phyloP scores from a whole-genome alignment of 202 grass and related monocot species.

The Hordeum pubiflorum region DNA sequence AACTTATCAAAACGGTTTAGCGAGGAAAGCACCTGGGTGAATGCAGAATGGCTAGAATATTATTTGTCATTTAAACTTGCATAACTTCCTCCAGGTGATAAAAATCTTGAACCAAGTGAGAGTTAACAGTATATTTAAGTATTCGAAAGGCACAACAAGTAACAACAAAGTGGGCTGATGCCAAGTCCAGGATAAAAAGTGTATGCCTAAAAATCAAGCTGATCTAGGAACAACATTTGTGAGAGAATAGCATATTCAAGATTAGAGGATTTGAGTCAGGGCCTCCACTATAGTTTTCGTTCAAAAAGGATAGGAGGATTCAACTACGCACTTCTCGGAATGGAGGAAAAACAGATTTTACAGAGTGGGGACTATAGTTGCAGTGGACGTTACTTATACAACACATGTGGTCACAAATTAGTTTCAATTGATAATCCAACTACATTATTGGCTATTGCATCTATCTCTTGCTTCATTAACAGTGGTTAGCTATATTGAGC shows the following conservation, averaged over 20 bases:
- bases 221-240: neutral
- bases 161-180: conserved; percentile 17
- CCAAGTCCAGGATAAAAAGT: neutral
- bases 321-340: neutral
- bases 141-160: conserved; percentile 4
- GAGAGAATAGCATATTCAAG: neutral
- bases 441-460: conserved; percentile 14
- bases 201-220: neutral
- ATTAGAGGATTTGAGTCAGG: neutral
- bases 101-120: neutral
- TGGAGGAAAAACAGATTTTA: neutral
- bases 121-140: conserved; percentile 27
- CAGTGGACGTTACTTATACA: conserved; percentile 1
- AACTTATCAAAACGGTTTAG: conserved; percentile 66
- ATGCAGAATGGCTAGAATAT: conserved; percentile 27
- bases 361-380: neutral
- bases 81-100: neutral
- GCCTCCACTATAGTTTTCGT: neutral
- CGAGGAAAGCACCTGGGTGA: conserved; percentile 72
- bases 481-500: neutral
- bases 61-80: neutral
- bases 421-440: neutral
- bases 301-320: neutral
- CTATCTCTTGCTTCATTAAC: conserved; percentile 20
- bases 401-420: neutral